Evolutionary conservation across 192 early-diverging fungal genomes (phyloP).

Genomic region (Coemansia sp.): DNA sequence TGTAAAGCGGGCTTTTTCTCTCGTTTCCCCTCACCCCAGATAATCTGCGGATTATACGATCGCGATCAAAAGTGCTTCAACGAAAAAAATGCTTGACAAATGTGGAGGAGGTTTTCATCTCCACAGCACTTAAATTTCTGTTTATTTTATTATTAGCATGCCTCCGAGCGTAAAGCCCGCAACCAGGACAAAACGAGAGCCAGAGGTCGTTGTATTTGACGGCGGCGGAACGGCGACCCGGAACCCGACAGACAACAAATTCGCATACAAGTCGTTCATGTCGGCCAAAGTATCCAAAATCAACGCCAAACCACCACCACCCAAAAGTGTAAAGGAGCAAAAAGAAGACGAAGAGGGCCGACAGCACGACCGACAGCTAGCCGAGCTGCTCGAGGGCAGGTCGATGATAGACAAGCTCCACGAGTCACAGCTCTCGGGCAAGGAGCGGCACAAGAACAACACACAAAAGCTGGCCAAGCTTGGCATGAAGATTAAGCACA

Average conservation of each 20-base stretch:
- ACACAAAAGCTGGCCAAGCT: constrained; percentile 35
- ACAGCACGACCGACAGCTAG: constrained; percentile 35
- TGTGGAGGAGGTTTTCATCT: neutral
- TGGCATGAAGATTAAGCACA: constrained; percentile 46
- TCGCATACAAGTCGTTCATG: constrained; percentile 48
- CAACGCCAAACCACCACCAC: constrained; percentile 76
- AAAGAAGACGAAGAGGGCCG: constrained; percentile 55
- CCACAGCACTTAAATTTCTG: neutral
- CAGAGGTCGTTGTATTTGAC: constrained; percentile 46
- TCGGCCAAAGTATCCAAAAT: constrained; percentile 65
- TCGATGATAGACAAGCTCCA: constrained; percentile 47
- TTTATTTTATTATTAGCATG: neutral
- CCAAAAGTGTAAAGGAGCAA: constrained; percentile 76
- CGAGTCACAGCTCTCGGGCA: constrained; percentile 45
- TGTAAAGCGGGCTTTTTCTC: neutral
- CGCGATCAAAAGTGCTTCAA: neutral
- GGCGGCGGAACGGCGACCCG: neutral
- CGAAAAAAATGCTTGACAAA: neutral
- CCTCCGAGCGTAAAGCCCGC: neutral
- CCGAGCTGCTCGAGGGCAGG: constrained; percentile 35
- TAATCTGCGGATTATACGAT: constrained; percentile 7
- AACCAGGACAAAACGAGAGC: constrained; percentile 10
- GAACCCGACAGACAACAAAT: constrained; percentile 22
- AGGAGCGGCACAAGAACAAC: constrained; percentile 47
- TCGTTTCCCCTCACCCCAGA: neutral